Percentiles rank a stretch among this genome's conserved stretches.
Evolutionary conservation across 2,329 filamentous ascomycete species (phyloP).

Genomic region (Neophaeococcomyces mojaviensis): DNA sequence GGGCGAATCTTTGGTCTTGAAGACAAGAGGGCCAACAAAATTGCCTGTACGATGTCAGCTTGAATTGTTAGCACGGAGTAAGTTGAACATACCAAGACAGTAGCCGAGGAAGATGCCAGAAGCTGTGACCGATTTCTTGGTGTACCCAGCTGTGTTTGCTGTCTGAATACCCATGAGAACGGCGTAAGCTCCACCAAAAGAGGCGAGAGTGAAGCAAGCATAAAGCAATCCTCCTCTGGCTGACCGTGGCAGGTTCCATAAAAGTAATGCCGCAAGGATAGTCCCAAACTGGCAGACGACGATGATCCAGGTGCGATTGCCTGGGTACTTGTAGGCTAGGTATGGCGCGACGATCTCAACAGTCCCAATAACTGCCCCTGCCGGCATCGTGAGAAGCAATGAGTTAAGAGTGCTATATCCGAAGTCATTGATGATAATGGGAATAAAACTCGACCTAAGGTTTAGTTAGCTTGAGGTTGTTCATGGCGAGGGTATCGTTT

Average conservation of each 20-base stretch:
- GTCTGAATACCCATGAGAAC: conserved; percentile 45
- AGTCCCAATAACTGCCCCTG: conserved; percentile 32
- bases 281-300: conserved; percentile 36
- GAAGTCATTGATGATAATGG: conserved; percentile 63
- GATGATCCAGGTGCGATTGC: conserved; percentile 33
- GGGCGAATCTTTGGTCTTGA: conserved; percentile 28
- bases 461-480: too few relatives aligned
- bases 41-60: conserved; percentile 26
- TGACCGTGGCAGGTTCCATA: conserved; percentile 37
- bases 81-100: conserved; percentile 36
- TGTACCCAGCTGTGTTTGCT: conserved; percentile 25
- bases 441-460: conserved; percentile 57
- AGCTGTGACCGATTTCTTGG: conserved; percentile 19
- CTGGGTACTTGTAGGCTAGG: conserved; percentile 32
- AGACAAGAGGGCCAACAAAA: conserved; percentile 30
- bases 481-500: too few relatives aligned
- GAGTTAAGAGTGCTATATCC: conserved; percentile 56
- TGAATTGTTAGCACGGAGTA: conserved; percentile 28
- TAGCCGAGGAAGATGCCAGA: conserved; percentile 19
- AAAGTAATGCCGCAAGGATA: conserved; percentile 34
- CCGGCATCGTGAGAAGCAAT: conserved; percentile 52
- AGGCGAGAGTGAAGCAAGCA: conserved; percentile 43
- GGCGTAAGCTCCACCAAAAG: conserved; percentile 40
- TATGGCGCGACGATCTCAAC: conserved; percentile 35
- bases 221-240: conserved; percentile 42